Evolutionary conservation across 306 rosid species (phyloP), one percentile per base, ranked within the genome.

Genomic region (Erythrophleum fordii): DNA sequence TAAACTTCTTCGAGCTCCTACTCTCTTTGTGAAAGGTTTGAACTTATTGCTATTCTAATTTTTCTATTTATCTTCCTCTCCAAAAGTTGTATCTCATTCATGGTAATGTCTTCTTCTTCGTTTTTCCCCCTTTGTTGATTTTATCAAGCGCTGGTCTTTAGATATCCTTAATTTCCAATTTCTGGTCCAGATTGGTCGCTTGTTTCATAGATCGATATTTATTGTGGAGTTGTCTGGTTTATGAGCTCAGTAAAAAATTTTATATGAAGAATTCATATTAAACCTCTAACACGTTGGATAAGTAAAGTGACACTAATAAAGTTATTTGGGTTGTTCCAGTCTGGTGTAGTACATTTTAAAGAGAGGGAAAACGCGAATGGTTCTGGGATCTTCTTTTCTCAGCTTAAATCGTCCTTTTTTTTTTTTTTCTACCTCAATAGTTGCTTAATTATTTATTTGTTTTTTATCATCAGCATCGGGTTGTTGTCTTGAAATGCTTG

Each of bases 21-120:
- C 75, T 20, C 45, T 64, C 67, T 41, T 59, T 39, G 16, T 58
- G 56, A 75, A 68, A 82, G 85, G 59, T 81, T 52, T 42, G 29
- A 49, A 69, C 11, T 17, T 71, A 26, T 44, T 48, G 18, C 45
- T 29, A 0, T 41, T 35, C 11, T 72, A 0, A 0, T 12, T 28
- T 76, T 14, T n/a, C n/a, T 25, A 5, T 49, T 5, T 29, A 20
- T 48, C 23, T 25, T 13, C 10, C 49, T 26, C 5, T 46, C 23
- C 23, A 14, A 39, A 46, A 31, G 2, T 55, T 25, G 5, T 44
- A 56, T 62, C 26, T 11, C 53, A 11, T 3, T 69, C 25, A 20
- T 31, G 23, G 44, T 25, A 6, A 11, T 3, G 31, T 8, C 61
- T 65, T 3, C 5, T 16, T 39, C 5, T 53, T 8, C 3, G 11